Conservation (phyloP, 2,329 filamentous ascomycete species). For the Colletotrichum nymphaeae region DNA sequence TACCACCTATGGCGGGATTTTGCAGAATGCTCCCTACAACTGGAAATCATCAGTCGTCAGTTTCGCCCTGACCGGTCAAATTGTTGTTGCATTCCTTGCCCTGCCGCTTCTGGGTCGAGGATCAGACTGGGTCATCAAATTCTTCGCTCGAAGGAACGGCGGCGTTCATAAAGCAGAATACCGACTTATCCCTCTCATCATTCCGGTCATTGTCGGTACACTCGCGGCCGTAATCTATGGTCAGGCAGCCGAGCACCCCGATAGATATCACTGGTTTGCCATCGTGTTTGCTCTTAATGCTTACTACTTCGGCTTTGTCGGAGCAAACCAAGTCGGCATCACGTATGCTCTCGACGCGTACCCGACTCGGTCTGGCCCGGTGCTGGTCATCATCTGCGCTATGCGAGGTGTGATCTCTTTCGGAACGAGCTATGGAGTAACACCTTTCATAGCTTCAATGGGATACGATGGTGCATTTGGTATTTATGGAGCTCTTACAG, state of each 20-base stretch:
- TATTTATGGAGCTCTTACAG: constrained; percentile 46
- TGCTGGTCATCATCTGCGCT: constrained; percentile 58
- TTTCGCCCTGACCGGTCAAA: constrained; percentile 54
- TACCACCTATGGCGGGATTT: constrained; percentile 52
- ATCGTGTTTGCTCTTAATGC: constrained; percentile 42
- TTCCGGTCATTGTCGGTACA: constrained; percentile 51
- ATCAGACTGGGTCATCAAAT: constrained; percentile 50
- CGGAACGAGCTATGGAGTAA: constrained; percentile 45
- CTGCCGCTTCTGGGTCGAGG: constrained; percentile 52
- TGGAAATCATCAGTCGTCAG: constrained; percentile 48
- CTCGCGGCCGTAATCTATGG: constrained; percentile 53
- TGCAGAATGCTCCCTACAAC: constrained; percentile 48
- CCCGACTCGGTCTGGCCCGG: constrained; percentile 51
- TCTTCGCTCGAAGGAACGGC: constrained; percentile 46
- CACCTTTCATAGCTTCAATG: constrained; percentile 41
- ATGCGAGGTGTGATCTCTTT: constrained; percentile 58
- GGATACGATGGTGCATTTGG: constrained; percentile 49
- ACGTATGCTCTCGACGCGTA: constrained; percentile 58
- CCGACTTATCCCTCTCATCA: constrained; percentile 47
- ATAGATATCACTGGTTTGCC: constrained; percentile 48
- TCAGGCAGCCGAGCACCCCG: constrained; percentile 46
- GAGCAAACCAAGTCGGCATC: constrained; percentile 56
- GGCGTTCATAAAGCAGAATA: constrained; percentile 55
- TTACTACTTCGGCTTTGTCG: constrained; percentile 51
- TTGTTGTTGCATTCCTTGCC: constrained; percentile 49